Conservation (phyloP, 1,284 basidiomycete species). For the Rhodotorula sp. region DNA sequence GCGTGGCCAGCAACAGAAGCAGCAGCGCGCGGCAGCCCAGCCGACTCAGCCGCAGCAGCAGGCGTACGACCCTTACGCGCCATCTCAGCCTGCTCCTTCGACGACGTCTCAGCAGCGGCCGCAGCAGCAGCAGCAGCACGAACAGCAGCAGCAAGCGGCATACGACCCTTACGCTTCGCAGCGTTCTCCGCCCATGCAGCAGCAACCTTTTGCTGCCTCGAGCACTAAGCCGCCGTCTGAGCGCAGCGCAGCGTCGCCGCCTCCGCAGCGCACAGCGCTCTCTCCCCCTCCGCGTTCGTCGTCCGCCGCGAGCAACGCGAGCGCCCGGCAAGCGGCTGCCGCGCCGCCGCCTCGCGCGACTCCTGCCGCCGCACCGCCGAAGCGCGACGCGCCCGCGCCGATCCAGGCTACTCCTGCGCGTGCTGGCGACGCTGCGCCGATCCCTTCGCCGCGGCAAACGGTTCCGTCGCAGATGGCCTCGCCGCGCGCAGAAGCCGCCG, state of each 20-base stretch:
- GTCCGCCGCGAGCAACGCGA: slow-evolving; percentile 7
- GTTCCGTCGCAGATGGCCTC: slow-evolving; percentile 4
- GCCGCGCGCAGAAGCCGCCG: slow-evolving; percentile 1
- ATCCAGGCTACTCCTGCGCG: not conserved
- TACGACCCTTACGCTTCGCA: slow-evolving; percentile 2
- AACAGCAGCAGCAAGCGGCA: not conserved
- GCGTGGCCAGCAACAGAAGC: not conserved
- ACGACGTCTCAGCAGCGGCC: not conserved
- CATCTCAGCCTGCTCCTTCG: not conserved
- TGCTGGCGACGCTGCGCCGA: not conserved
- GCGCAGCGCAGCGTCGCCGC: not conserved
- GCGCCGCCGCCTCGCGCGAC: not conserved
- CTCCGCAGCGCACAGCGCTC: not conserved
- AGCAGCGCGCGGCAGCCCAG: not conserved
- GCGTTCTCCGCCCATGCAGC: slow-evolving; percentile 6
- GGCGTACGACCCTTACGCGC: slow-evolving; percentile 16
- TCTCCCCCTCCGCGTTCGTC: slow-evolving; percentile 19
- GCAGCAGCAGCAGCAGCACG: not conserved
- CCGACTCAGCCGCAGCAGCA: not conserved
- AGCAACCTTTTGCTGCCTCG: not conserved
- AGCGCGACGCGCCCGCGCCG: not conserved
- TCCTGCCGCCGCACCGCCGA: not conserved
- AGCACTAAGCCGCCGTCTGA: not conserved
- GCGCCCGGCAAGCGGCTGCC: not conserved
- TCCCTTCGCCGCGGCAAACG: not conserved